Base-by-base conservation (phyloP, 1,284 basidiomycete genomes). In the Ceratobasidium papillatum region DNA sequence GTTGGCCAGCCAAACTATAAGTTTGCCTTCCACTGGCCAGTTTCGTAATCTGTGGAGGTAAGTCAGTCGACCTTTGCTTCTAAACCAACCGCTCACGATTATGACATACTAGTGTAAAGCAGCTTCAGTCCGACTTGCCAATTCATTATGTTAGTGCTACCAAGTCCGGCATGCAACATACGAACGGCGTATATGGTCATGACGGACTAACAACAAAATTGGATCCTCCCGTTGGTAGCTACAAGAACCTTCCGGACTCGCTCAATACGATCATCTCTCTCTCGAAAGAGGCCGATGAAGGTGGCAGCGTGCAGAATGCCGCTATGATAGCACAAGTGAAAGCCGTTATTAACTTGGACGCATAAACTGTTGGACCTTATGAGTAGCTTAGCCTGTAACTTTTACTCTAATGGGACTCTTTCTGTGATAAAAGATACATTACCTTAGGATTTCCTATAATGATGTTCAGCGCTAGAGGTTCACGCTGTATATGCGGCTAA, bases 31-130 rank as follows among this genome's bases (percentile, higher is more conserved):
- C 11, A 81, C 86, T 0, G 84, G 81, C 2, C 76, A 69, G 12
- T 86, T 84, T 78, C 78, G 83, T 77, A 86, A 86, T 77, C 82
- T 82, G 19, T 87, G 86, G 85, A 59, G 69, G 69, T 73, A 25
- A 11, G 69, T 30, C 34, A 27, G 36, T 7, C 34, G n/a, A 36
- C 17, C 30, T 34, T 12, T n/a, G 34, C 9, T 14, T 17, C 8
- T 36, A 19, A 9, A 3, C 5, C 3, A 58, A n/a, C 5, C n/a
- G 12, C 11, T 54, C 51, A 30, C 11, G 32, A 8, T 8, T 17
- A 14, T 54, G 2, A 5, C 9, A 43, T 27, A 32, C 25, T 30
- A 73, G 69, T n/a, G 25, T 73, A 11, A 59, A 52, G 43, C 69
- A 63, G 25, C 47, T n/a, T n/a, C 43, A 32, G 4, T 51, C 58